phyloP scores from a whole-genome alignment of 1,284 basidiomycete genomes.

The Earliella scabrosa region DNA sequence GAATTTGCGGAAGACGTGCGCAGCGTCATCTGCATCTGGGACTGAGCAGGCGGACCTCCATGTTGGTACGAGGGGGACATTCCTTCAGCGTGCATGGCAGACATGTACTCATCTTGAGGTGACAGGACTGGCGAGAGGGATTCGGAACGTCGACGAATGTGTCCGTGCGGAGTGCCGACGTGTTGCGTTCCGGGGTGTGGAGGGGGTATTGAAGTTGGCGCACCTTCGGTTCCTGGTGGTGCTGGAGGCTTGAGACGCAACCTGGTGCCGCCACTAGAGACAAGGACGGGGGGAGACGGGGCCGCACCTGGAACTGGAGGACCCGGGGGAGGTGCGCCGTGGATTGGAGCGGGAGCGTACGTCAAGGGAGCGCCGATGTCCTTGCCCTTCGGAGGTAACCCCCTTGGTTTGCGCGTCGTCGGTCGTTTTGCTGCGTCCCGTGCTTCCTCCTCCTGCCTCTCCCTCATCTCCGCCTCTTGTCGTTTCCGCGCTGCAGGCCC shows the following conservation, averaged over 20 bases:
- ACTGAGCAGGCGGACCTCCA: slow-evolving; percentile 22
- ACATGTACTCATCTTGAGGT: slow-evolving; percentile 30
- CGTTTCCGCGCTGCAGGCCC: slow-evolving; percentile 49
- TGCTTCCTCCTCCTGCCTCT: slow-evolving; percentile 46
- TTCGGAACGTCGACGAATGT: slow-evolving; percentile 26
- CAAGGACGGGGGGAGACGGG: slow-evolving; percentile 31
- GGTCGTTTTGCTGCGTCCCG: slow-evolving; percentile 39
- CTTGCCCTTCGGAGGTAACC: slow-evolving; percentile 41
- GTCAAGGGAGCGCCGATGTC: slow-evolving; percentile 36
- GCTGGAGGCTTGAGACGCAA: slow-evolving; percentile 43
- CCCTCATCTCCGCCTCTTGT: slow-evolving; percentile 45
- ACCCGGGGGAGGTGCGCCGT: slow-evolving; percentile 16
- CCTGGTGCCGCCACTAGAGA: slow-evolving; percentile 47
- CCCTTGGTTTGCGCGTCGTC: slow-evolving; percentile 31
- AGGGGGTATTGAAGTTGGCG: slow-evolving; percentile 9
- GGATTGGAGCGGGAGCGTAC: slow-evolving; percentile 25
- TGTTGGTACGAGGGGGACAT: slow-evolving; percentile 27
- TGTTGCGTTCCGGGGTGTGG: slow-evolving; percentile 13
- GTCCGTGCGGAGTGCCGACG: slow-evolving; percentile 18
- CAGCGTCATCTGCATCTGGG: slow-evolving; percentile 34
- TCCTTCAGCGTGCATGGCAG: slow-evolving; percentile 20
- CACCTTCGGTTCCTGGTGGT: slow-evolving; percentile 26
- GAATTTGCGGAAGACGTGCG: slow-evolving; percentile 30
- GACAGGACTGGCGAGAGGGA: slow-evolving; percentile 33
- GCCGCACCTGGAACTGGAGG: slow-evolving; percentile 14